Base-by-base conservation (phyloP, 257 asterid genomes). In the Fraxinus americana region DNA sequence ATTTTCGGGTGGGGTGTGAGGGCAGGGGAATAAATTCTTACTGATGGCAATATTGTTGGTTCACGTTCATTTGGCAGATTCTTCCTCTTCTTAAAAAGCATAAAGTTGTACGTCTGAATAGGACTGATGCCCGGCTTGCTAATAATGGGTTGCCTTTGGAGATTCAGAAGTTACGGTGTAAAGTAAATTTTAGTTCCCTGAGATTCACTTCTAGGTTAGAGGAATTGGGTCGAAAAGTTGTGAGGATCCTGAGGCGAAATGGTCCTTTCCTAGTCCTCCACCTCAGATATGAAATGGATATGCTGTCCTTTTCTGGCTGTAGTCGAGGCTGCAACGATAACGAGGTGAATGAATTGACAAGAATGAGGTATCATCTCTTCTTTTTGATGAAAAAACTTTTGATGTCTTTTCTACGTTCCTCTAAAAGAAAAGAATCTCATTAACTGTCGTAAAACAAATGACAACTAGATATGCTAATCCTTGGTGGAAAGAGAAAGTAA, bases 261-360 rank as follows among this genome's bases (percentile, higher is more conserved):
- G 91, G 91, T 61, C 86, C 88, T 3, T 88, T 85, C 65, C 70
- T 88, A 35, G 91, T 84, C 70, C 88, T 88, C 76, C 91, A 86
- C 80, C 88, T 88, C 36, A 86, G 91, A 82, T 88, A 88, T 43
- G 91, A 88, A 86, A 88, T 88, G 91, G 91, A 88, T 71, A 88
- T 86, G 91, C 52, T 88, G 86, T 85, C 91, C 9, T 88, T 88
- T 67, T 82, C 91, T 12, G 91, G 91, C 34, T 88, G 91, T 75
- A 86, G 84, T 59, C 82, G 11, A 80, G 91, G 91, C 78, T 86
- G 89, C 90, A 84, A 82, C 39, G 48, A 74, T 5, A 75, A 81
- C 19, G 91, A 88, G 71, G 83, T 84, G 43, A 80, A 84, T 68
- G 88, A 84, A 75, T 79, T 88, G 54, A 85, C 91, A 50, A 71